Evolutionary conservation across 345 rosid species (phyloP).

Genomic region (Camelina hispida): DNA sequence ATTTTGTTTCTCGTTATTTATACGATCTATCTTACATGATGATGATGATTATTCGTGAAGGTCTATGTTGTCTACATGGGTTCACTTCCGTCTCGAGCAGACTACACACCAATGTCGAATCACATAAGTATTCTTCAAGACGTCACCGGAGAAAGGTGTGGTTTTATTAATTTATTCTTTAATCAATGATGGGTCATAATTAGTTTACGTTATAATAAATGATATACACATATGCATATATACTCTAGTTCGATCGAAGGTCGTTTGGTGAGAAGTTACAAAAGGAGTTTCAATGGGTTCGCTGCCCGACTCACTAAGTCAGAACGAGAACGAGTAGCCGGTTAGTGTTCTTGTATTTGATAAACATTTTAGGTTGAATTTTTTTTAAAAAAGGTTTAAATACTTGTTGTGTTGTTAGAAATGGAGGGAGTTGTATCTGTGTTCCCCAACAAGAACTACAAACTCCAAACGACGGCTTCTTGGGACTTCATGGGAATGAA

Average conservation of each 20-base stretch:
- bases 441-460: constrained; percentile 46
- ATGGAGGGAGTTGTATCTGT: constrained; percentile 56
- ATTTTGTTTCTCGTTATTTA: background rate
- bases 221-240: background rate
- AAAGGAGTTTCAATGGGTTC: constrained; percentile 69
- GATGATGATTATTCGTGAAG: constrained; percentile 37
- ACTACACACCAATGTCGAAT: constrained; percentile 37
- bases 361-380: background rate
- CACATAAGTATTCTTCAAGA: constrained; percentile 46
- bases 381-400: background rate
- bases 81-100: constrained; percentile 37
- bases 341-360: constrained; percentile 37
- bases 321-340: constrained; percentile 52
- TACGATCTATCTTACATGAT: constrained; percentile 13
- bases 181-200: background rate
- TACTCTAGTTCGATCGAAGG: constrained; percentile 38
- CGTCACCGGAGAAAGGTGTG: constrained; percentile 36
- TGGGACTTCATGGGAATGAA: constrained; percentile 60
- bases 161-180: background rate
- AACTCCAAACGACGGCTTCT: constrained; percentile 52
- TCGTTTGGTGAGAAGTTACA: constrained; percentile 50
- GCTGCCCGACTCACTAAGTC: constrained; percentile 52
- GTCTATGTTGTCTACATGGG: constrained; percentile 53
- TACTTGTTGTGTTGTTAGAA: constrained; percentile 28
- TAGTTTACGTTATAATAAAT: background rate